Evolutionary conservation across 169 alveolate genomes (phyloP).

Genomic region (Plasmodium ovale): DNA sequence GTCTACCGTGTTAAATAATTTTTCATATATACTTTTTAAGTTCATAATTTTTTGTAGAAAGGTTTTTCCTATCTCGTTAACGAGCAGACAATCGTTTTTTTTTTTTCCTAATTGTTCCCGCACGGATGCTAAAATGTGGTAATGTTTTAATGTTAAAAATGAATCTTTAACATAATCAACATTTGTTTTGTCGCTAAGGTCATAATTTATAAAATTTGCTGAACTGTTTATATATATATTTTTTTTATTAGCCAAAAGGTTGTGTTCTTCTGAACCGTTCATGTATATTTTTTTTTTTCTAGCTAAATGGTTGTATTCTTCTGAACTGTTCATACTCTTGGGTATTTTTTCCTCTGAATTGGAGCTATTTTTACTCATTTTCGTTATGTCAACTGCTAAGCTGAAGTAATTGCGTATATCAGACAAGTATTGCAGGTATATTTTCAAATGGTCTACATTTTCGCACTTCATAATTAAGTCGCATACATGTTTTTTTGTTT

Average conservation of each 20-base stretch:
- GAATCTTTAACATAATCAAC: constrained; percentile 22
- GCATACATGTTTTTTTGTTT: constrained; percentile 13
- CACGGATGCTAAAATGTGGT: constrained; percentile 17
- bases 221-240: neutral
- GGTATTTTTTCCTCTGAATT: neutral
- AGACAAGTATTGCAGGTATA: constrained; percentile 17
- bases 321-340: constrained; percentile 11
- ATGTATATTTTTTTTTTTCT: neutral
- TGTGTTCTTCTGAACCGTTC: neutral
- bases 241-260: neutral
- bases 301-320: neutral
- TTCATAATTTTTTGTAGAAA: constrained; percentile 34
- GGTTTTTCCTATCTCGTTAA: constrained; percentile 9
- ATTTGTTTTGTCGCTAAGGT: neutral
- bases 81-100: constrained; percentile 11
- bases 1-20: constrained; percentile 36
- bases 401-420: constrained; percentile 39
- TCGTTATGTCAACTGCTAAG: neutral
- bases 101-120: constrained; percentile 10
- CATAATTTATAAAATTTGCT: neutral
- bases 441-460: constrained; percentile 15
- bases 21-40: constrained; percentile 35
- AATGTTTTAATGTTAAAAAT: constrained; percentile 63
- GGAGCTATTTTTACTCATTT: neutral
- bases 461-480: constrained; percentile 47